Evolutionary conservation across 2,329 filamentous ascomycete species (phyloP), one percentile per base, ranked within the genome.

Genomic region (Pseudopithomyces chartarum): DNA sequence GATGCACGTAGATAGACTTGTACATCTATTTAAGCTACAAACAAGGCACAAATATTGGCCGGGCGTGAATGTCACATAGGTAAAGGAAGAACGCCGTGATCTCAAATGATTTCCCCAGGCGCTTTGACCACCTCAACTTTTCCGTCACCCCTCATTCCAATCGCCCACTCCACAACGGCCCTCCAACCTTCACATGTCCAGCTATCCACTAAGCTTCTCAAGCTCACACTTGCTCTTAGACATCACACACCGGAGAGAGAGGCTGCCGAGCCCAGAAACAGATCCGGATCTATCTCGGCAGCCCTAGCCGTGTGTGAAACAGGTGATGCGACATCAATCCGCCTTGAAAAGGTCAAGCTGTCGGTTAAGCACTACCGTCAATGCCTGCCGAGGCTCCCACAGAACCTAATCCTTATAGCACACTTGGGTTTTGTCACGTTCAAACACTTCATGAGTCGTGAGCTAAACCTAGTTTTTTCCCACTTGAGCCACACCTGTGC

Each of bases 281-380:
- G 62, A 55, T 51, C 60, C 65, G 62, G 57, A 60, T 62, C 45
- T 57, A 51, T 58, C 56, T 62, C 53, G 54, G 63, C 42, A 15
- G 36, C 23, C 49, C 42, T 52, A 43, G 38, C 39, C 44, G 43
- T 47, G 39, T 48, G 26, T 73, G 73, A 75, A 74, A 75, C 73
- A 34, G 43, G 46, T 54, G 52, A 60, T 73, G 70, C 63, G 61
- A 64, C 63, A 61, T 63, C 71, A 66, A 65, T 55, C 4, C 5
- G 60, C 44, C 61, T 57, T 36, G 62, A 65, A 63, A 50, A 49
- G 56, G 62, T 44, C 52, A 45, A 60, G 47, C 65, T n/a, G 62
- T 68, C 68, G 70, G 62, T 54, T 43, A 49, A 47, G 61, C 38
- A 22, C 34, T 15, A n/a, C n/a, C n/a, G n/a, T n/a, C n/a, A n/a